These are phyloP conservation scores for Fraxinus excelsior DNA, from an alignment of 257 asterid species.

Conservation along the genomic window DNA sequence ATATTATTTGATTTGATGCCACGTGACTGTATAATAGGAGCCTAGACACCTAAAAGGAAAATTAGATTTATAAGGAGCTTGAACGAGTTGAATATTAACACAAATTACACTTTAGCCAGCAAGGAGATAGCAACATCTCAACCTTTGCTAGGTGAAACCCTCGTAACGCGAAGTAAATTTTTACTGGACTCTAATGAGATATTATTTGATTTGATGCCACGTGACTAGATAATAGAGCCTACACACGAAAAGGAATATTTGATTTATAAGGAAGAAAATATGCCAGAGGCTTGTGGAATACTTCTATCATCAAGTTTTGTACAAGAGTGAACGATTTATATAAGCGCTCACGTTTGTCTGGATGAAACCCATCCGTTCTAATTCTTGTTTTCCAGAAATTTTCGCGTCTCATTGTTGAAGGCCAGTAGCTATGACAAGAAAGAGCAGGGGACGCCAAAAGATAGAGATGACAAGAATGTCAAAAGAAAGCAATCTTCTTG, in stretches of 20 bases:
- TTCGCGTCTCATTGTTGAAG: background rate
- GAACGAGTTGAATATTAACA: too few relatives aligned
- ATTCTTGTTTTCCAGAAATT: background rate
- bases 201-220: background rate
- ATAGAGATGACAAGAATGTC: constrained; percentile 47
- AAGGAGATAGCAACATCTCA: background rate
- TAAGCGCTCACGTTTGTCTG: background rate
- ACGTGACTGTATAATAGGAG: background rate
- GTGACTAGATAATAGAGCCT: background rate
- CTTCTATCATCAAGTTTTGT: too few relatives aligned
- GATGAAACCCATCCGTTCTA: background rate
- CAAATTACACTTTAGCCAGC: too few relatives aligned
- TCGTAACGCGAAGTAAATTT: too few relatives aligned
- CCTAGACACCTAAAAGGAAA: background rate
- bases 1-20: background rate
- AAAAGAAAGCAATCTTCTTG: constrained; percentile 45
- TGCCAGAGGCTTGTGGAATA: background rate
- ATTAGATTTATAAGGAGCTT: background rate
- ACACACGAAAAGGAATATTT: background rate
- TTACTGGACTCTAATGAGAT: background rate
- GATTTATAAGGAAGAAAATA: background rate
- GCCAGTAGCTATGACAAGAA: constrained; percentile 27
- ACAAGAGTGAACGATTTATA: background rate
- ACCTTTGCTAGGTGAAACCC: background rate
- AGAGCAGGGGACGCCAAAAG: constrained; percentile 50